Conservation (phyloP, 1,284 basidiomycete genomes). For the Marasmius tenuissimus region DNA sequence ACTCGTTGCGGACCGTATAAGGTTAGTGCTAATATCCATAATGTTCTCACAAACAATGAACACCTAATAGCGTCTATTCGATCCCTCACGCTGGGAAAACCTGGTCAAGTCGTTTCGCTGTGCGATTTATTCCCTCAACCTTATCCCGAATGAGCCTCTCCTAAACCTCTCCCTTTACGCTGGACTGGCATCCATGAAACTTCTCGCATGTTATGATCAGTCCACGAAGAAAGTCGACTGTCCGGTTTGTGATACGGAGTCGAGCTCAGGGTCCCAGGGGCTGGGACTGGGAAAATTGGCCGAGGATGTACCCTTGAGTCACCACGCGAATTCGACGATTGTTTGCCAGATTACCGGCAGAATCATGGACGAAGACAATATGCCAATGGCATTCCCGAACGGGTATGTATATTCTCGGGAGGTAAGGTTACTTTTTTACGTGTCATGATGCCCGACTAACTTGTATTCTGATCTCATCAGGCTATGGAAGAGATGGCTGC, state of each 20-base stretch:
- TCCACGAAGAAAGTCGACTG: constrained; percentile 81
- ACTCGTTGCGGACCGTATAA: constrained; percentile 74
- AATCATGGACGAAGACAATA: constrained; percentile 94
- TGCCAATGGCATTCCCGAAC: constrained; percentile 89
- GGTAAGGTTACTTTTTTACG: constrained; percentile 44
- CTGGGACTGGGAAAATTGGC: constrained; percentile 76
- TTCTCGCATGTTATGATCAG: constrained; percentile 72
- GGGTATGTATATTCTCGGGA: constrained; percentile 92
- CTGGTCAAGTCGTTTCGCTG: constrained; percentile 79
- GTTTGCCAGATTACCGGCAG: constrained; percentile 89
- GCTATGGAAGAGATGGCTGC: constrained; percentile 83
- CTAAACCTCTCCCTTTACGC: constrained; percentile 86
- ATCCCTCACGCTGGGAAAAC: constrained; percentile 70
- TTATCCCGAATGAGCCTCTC: constrained; percentile 82
- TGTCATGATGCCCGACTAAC: not conserved
- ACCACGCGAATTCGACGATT: constrained; percentile 94
- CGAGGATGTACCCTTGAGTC: constrained; percentile 86
- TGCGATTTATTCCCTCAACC: constrained; percentile 84
- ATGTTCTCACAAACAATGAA: not conserved
- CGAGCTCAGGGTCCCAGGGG: constrained; percentile 30
- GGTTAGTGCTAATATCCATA: constrained; percentile 31
- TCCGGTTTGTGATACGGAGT: constrained; percentile 79
- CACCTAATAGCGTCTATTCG: constrained; percentile 73
- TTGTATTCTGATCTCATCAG: constrained; percentile 35
- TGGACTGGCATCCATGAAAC: constrained; percentile 84